Base-by-base conservation (phyloP, 2,329 filamentous ascomycete genomes). In the Hymenoscyphus scutula region DNA sequence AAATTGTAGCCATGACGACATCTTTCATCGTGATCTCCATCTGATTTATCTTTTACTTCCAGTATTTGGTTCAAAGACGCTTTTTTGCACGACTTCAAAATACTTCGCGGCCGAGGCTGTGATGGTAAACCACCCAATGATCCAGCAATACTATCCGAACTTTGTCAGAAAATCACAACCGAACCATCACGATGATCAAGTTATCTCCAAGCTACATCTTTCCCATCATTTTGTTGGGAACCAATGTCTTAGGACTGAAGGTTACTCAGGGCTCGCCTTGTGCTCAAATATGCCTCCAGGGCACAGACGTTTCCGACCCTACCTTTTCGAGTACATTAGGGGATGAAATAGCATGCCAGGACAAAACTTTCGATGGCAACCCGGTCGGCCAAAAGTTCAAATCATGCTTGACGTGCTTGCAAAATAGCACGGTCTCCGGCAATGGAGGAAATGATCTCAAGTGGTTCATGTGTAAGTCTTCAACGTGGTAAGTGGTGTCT, bases 231-330 rank as follows among this genome's bases (percentile, higher is more conserved):
- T 11, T 62, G 30, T 41, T 62, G 45, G 25, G 56, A 59, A 30
- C 23, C 30, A 55, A 19, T 13, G 55, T 34, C 3, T 10, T 59
- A 30, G 77, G 76, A 2, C 72, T 84, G 2, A 74, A 81, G 59
- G 78, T 84, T 1, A 79, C 81, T 1, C 80, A 82, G 0, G 79
- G 79, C 10, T 85, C 83, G 0, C 69, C 75, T 10, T 86, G 83
- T 68, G 77, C 81, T 0, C 71, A 77, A 0, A 62, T 79, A 1
- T 86, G 83, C 61, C 68, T 82, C 4, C 77, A 81, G 62, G 72
- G 74, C 13, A 70, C 68, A 10, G 73, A 80, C 62, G 59, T 70
- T 0, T 67, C 73, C 34, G 72, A 77, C 23, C 66, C 79, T 0
- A 66, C 67, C 1, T 68, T 72, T 4, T 79, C 81, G 0, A 76